These are phyloP conservation scores for Rhizopus delemar DNA, from an alignment of 371 early-diverging fungal genomes.

Conservation along the genomic window DNA sequence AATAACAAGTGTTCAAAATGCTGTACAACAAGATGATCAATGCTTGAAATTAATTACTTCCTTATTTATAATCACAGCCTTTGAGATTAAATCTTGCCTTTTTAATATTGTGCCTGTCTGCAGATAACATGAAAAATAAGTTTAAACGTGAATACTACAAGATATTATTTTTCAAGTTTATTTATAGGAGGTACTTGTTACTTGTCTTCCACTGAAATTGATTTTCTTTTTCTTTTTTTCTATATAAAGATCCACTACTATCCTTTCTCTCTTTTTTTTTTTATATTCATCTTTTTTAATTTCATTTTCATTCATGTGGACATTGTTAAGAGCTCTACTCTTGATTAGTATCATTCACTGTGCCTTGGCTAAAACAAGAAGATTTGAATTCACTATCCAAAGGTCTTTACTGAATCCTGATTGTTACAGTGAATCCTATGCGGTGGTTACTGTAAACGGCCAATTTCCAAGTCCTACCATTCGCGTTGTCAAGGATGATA, in stretches of 20 bases:
- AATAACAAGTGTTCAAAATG: too few relatives aligned
- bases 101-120: too few relatives aligned
- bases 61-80: too few relatives aligned
- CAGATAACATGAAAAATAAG: too few relatives aligned
- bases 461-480: conserved; percentile 51
- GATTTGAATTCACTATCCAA: conserved; percentile 23
- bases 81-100: too few relatives aligned
- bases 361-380: neutral
- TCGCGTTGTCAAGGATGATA: conserved; percentile 36
- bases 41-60: too few relatives aligned
- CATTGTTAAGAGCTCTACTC: neutral
- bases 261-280: neutral
- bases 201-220: neutral
- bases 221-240: neutral
- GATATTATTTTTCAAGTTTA: neutral
- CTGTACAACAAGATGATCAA: too few relatives aligned
- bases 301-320: neutral
- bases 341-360: neutral
- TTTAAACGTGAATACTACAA: too few relatives aligned
- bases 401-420: conserved; percentile 30
- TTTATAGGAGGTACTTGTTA: neutral
- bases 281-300: neutral
- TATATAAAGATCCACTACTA: neutral
- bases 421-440: conserved; percentile 20
- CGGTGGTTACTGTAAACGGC: conserved; percentile 34